Evolutionary conservation across 2,329 filamentous ascomycete species (phyloP).

Genomic region (Fusarium kyushuense): DNA sequence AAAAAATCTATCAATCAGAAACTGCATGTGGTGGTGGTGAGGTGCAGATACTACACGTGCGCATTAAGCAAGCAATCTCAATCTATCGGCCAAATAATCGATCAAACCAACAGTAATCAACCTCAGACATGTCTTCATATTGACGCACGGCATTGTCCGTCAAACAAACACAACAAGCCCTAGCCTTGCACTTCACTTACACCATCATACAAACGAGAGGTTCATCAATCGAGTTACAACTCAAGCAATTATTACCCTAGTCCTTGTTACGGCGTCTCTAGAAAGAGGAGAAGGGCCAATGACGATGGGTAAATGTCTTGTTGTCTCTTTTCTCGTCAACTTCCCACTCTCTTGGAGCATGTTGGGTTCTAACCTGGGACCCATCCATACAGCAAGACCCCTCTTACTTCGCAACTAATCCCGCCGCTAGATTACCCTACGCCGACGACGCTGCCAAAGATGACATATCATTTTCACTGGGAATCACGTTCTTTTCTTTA

Average conservation of each 20-base stretch:
- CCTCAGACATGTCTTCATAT: conserved; percentile 26
- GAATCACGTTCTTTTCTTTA: conserved; percentile 5
- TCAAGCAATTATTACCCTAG: conserved; percentile 13
- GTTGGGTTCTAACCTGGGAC: conserved; percentile 22
- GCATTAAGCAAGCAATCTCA: conserved; percentile 25
- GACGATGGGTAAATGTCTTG: conserved; percentile 6
- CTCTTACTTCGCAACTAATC: conserved; percentile 19
- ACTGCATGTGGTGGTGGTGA: conserved; percentile 17
- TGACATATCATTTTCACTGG: conserved; percentile 36
- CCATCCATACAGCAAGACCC: conserved; percentile 6
- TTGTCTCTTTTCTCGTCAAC: conserved; percentile 36
- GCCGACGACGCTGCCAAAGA: conserved; percentile 13
- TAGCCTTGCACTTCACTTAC: conserved; percentile 11
- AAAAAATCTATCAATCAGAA: background rate
- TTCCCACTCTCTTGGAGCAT: conserved; percentile 17
- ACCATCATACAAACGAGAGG: conserved; percentile 10
- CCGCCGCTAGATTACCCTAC: conserved; percentile 23
- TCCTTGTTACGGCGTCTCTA: conserved; percentile 16
- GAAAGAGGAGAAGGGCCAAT: conserved; percentile 23
- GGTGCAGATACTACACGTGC: conserved; percentile 27
- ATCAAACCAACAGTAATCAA: conserved; percentile 24
- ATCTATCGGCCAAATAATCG: conserved; percentile 18
- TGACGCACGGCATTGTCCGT: conserved; percentile 25
- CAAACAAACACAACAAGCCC: conserved; percentile 8
- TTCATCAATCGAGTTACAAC: conserved; percentile 18